phyloP scores from a whole-genome alignment of 257 asterid species.

The Solanum pinnatisectum region DNA sequence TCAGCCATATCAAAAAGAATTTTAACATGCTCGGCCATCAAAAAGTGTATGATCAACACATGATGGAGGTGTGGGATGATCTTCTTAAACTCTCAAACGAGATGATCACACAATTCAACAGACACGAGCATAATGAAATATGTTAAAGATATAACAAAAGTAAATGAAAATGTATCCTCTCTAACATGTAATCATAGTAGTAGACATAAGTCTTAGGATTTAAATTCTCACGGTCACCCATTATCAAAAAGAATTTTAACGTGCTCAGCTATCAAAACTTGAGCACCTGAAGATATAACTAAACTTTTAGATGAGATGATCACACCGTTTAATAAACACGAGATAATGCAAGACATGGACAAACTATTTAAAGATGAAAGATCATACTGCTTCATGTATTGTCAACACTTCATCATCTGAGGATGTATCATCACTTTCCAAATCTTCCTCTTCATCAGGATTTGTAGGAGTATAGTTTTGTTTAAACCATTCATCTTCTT shows the following conservation, averaged over 20 bases:
- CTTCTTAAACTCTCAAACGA: not conserved
- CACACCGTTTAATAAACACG: not conserved
- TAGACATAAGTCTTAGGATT: too few relatives aligned
- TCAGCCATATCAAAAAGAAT: not conserved
- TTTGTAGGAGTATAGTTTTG: constrained; percentile 54
- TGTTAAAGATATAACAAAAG: not conserved
- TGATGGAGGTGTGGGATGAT: not conserved
- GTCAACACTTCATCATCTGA: constrained; percentile 47
- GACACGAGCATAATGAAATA: not conserved
- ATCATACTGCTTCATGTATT: constrained; percentile 35
- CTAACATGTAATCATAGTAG: not conserved
- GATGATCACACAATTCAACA: not conserved
- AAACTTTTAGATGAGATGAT: not conserved
- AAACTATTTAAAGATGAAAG: not conserved
- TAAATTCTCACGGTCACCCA: not conserved
- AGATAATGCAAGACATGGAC: not conserved
- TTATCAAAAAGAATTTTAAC: not conserved
- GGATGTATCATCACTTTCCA: constrained; percentile 29
- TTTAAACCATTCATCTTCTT: constrained; percentile 79
- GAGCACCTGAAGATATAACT: not conserved
- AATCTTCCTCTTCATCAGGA: constrained; percentile 43
- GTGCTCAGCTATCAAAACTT: not conserved
- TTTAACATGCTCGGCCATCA: not conserved
- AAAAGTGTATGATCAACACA: too few relatives aligned
- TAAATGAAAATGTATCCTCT: not conserved